These are phyloP conservation scores for Nigrospora osmanthi DNA, from an alignment of 2,329 filamentous ascomycete species.

Conservation along the genomic window DNA sequence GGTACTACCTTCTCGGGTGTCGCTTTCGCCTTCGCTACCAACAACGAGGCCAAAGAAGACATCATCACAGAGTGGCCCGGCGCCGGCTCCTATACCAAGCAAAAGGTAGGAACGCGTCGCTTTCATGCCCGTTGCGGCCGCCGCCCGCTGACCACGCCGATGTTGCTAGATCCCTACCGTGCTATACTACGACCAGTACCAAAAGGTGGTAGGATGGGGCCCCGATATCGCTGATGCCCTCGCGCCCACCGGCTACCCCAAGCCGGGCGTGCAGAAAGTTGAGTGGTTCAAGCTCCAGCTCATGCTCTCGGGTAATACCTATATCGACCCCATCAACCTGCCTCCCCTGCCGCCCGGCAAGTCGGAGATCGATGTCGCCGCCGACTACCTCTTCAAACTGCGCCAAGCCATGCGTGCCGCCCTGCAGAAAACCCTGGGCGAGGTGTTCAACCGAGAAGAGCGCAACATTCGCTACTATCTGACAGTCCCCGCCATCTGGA, in stretches of 20 bases:
- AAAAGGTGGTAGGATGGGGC: slow-evolving; percentile 99
- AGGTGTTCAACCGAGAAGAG: slow-evolving; percentile 97
- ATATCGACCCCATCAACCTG: slow-evolving; percentile 98
- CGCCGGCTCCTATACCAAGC: slow-evolving; percentile 85
- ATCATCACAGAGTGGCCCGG: slow-evolving; percentile 5
- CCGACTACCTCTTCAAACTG: slow-evolving; percentile 97
- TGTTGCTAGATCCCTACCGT: slow-evolving; percentile 92
- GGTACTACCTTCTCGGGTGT: slow-evolving; percentile 3
- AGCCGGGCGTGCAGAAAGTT: slow-evolving; percentile 95
- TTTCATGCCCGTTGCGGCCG: neutral
- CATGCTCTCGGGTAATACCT: slow-evolving; percentile 97
- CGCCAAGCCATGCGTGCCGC: slow-evolving; percentile 95
- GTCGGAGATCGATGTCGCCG: slow-evolving; percentile 98
- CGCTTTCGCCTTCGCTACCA: slow-evolving; percentile 3
- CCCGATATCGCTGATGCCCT: slow-evolving; percentile 96
- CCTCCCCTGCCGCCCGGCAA: slow-evolving; percentile 95
- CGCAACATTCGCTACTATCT: slow-evolving; percentile 96
- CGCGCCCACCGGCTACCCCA: slow-evolving; percentile 93
- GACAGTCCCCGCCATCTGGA: slow-evolving; percentile 99
- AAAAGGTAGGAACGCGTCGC: slow-evolving; percentile 61
- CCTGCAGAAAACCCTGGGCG: slow-evolving; percentile 90
- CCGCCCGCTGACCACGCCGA: slow-evolving; percentile 11
- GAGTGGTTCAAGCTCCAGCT: slow-evolving; percentile 99
- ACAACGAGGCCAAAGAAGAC: slow-evolving; percentile 2
- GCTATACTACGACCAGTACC: slow-evolving; percentile 99